These are phyloP conservation scores for Rhinocladiella mackenziei DNA, from an alignment of 2,329 filamentous ascomycete genomes.

Conservation along the genomic window DNA sequence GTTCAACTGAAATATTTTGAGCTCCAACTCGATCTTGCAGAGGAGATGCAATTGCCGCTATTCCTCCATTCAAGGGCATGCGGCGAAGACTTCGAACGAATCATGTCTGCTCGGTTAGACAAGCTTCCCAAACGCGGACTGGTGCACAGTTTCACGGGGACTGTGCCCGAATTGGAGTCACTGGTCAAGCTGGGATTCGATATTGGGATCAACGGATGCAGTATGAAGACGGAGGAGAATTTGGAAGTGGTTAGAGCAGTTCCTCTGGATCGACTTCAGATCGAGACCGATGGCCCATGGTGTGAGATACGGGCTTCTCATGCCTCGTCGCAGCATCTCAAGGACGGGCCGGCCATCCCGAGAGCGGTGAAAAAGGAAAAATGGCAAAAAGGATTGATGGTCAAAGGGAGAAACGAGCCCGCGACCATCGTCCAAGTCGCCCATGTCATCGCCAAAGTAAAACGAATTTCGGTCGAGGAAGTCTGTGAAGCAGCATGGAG, in stretches of 20 bases:
- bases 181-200: slow-evolving; percentile 77
- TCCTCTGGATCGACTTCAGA: slow-evolving; percentile 74
- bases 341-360: slow-evolving; percentile 63
- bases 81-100: slow-evolving; percentile 72
- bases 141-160: slow-evolving; percentile 94
- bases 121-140: slow-evolving; percentile 70
- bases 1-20: slow-evolving; percentile 82
- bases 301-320: slow-evolving; percentile 91
- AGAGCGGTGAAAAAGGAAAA: slow-evolving; percentile 94
- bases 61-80: slow-evolving; percentile 92
- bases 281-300: slow-evolving; percentile 97
- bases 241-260: slow-evolving; percentile 77
- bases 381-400: slow-evolving; percentile 80
- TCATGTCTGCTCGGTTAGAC: slow-evolving; percentile 63
- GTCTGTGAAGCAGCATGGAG: slow-evolving; percentile 67
- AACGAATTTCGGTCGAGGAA: slow-evolving; percentile 72
- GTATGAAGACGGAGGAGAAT: slow-evolving; percentile 90
- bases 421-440: slow-evolving; percentile 82
- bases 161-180: slow-evolving; percentile 74
- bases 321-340: slow-evolving; percentile 70
- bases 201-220: slow-evolving; percentile 95
- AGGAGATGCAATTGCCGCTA: slow-evolving; percentile 72
- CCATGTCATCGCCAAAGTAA: slow-evolving; percentile 82
- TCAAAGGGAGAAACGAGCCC: slow-evolving; percentile 93
- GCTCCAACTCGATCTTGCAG: slow-evolving; percentile 73